These are phyloP conservation scores for Porcisia hertigi DNA, from an alignment of 208 protist genomes.

Conservation along the genomic window DNA sequence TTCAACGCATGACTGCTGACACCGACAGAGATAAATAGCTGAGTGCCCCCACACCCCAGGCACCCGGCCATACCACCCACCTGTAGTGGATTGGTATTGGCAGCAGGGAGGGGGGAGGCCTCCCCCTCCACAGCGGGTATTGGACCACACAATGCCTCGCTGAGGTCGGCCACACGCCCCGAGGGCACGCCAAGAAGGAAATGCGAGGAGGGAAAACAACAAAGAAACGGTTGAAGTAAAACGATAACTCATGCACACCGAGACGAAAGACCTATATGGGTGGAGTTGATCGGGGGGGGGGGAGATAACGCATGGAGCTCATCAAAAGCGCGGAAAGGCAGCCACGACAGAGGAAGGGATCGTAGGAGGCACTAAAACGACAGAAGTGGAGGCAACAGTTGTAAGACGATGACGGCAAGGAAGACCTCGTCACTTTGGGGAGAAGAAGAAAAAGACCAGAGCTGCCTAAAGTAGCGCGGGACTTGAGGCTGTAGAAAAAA, in stretches of 20 bases:
- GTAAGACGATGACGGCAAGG: background rate
- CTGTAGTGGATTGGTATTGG: background rate
- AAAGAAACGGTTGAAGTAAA: too few relatives aligned
- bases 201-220: background rate
- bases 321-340: background rate
- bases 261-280: background rate
- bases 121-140: too few relatives aligned
- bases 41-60: background rate
- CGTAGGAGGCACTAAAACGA: background rate
- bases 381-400: conserved; percentile 1
- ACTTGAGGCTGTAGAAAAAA: background rate
- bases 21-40: background rate
- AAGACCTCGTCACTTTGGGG: background rate
- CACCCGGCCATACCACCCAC: background rate
- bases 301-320: background rate
- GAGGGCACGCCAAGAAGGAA: background rate
- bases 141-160: too few relatives aligned
- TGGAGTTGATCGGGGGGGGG: background rate
- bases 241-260: background rate
- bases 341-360: background rate
- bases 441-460: background rate
- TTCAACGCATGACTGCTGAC: background rate
- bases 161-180: too few relatives aligned
- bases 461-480: background rate
- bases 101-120: background rate